A percentile compares a stretch with the other conserved stretches of the same genome.
Conservation (phyloP, 1,284 basidiomycete species). For the Rhodotorula sp. region DNA sequence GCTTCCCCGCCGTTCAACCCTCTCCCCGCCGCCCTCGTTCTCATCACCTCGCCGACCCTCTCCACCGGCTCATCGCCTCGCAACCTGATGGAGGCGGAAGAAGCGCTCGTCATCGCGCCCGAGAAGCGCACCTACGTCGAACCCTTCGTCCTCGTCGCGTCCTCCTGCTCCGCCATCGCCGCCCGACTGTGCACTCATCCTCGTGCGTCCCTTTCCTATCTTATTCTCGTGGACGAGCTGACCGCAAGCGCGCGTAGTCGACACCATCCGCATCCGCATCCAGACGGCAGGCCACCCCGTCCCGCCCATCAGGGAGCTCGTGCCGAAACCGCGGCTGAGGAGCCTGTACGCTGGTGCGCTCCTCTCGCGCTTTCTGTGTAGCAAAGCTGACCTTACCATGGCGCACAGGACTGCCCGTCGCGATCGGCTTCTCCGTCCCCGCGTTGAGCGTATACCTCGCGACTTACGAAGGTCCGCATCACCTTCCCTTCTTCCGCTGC, state of each 20-base stretch:
- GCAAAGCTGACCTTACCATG: background rate
- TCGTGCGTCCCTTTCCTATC: conserved; percentile 24
- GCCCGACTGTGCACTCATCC: conserved; percentile 42
- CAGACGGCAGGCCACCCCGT: conserved; percentile 42
- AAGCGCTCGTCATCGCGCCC: background rate
- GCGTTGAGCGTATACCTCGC: conserved; percentile 42
- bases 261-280: conserved; percentile 43
- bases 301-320: conserved; percentile 38
- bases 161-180: conserved; percentile 33
- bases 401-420: conserved; percentile 42
- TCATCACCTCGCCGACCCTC: background rate
- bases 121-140: conserved; percentile 30
- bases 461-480: conserved; percentile 41
- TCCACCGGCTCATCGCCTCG: background rate
- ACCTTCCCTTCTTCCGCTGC: background rate
- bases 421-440: conserved; percentile 44
- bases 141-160: conserved; percentile 40
- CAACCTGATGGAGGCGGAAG: conserved; percentile 14
- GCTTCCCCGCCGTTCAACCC: background rate
- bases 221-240: background rate
- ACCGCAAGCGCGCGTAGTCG: conserved; percentile 24
- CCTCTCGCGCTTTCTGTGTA: too few relatives aligned
- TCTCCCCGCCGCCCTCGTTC: background rate
- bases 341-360: conserved; percentile 38
- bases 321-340: conserved; percentile 33